These are phyloP conservation scores for Wickerhamomyces hampshirensis DNA, from an alignment of 805 yeast genomes.

Conservation along the genomic window DNA sequence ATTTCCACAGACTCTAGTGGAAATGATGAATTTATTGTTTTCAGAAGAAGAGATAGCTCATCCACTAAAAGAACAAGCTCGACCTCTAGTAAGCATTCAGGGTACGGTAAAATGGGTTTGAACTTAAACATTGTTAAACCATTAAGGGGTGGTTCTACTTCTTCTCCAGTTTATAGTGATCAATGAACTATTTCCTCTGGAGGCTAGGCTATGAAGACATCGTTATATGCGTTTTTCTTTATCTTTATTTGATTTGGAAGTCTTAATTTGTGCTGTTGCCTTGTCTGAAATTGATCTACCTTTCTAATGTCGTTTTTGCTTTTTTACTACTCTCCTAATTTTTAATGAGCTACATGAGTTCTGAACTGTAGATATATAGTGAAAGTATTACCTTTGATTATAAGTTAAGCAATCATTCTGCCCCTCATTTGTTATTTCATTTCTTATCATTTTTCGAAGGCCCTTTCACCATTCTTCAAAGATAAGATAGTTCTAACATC, in stretches of 20 bases:
- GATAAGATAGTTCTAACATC: conserved; percentile 81
- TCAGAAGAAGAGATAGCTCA: neutral
- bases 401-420: neutral
- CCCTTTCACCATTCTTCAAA: conserved; percentile 65
- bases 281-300: no score
- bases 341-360: no score
- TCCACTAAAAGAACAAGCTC: conserved; percentile 1
- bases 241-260: no score
- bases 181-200: conserved; percentile 1
- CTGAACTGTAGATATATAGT: no score
- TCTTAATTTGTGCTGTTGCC: no score
- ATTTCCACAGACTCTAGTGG: neutral
- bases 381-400: no score
- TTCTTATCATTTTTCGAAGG: conserved; percentile 37
- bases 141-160: conserved; percentile 36
- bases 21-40: neutral
- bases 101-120: conserved; percentile 36
- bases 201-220: neutral
- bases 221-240: neutral
- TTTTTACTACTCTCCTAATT: no score
- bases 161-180: neutral
- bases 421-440: neutral
- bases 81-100: neutral
- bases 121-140: conserved; percentile 61
- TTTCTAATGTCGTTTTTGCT: no score